A percentile compares a stretch with the other conserved stretches of the same genome.
phyloP scores from a whole-genome alignment of 129 eudicot species.

The Kitagawia praeruptora region DNA sequence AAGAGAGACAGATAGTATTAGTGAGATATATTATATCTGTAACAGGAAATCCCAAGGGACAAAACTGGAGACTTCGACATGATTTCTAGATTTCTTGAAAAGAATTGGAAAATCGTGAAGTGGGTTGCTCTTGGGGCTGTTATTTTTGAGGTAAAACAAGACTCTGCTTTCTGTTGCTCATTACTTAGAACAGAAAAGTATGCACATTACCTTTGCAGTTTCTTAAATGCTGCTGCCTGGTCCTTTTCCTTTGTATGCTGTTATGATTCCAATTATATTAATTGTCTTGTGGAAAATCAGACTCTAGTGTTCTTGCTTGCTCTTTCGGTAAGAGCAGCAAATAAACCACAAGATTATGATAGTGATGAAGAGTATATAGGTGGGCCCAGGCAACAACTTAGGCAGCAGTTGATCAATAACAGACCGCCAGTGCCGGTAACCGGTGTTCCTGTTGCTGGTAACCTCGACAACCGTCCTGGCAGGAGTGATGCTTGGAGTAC shows the following conservation, averaged over 20 bases:
- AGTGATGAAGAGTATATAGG: constrained; percentile 92
- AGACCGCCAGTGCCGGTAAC: constrained; percentile 55
- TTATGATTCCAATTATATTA: neutral
- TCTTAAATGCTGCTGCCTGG: neutral
- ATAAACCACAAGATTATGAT: constrained; percentile 72
- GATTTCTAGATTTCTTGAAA: constrained; percentile 61
- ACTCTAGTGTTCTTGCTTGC: constrained; percentile 79
- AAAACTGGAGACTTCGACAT: constrained; percentile 70
- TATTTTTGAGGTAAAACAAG: constrained; percentile 52
- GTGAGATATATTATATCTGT: constrained; percentile 14
- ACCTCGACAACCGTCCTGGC: constrained; percentile 66
- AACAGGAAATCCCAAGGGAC: constrained; percentile 73
- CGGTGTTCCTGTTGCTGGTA: constrained; percentile 57
- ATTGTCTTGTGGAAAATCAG: constrained; percentile 31
- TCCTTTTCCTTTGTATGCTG: neutral
- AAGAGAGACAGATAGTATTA: constrained; percentile 1
- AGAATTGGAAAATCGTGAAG: constrained; percentile 70
- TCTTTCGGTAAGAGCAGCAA: constrained; percentile 72
- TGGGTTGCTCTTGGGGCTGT: constrained; percentile 97
- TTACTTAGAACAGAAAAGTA: neutral
- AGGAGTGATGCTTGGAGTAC: constrained; percentile 95
- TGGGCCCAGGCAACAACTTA: constrained; percentile 65
- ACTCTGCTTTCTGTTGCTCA: neutral
- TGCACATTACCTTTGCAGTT: neutral
- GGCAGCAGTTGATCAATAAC: constrained; percentile 65